phyloP scores from a whole-genome alignment of 2,329 filamentous ascomycete species.

The Madurella mycetomatis region DNA sequence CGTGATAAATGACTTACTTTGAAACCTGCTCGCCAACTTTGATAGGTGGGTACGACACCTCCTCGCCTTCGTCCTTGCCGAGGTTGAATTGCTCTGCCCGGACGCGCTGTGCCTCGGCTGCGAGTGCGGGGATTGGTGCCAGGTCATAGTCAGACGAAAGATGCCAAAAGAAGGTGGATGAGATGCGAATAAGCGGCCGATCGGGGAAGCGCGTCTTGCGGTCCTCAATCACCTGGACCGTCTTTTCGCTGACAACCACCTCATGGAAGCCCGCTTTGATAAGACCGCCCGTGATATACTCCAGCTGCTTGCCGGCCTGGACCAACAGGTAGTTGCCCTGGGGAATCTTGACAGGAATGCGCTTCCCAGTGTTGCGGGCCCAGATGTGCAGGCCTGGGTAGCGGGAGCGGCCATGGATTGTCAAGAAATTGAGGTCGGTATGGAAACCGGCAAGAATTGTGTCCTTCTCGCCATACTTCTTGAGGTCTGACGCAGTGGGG shows the following conservation, averaged over 20 bases:
- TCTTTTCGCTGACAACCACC: slow-evolving; percentile 54
- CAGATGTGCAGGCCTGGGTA: slow-evolving; percentile 60
- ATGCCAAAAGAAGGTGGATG: slow-evolving; percentile 59
- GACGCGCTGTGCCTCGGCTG: slow-evolving; percentile 41
- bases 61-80: slow-evolving; percentile 51
- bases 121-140: slow-evolving; percentile 46
- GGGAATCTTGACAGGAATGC: slow-evolving; percentile 56
- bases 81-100: slow-evolving; percentile 44
- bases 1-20: slow-evolving; percentile 37
- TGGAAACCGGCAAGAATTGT: slow-evolving; percentile 61
- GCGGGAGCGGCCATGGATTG: slow-evolving; percentile 59
- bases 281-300: slow-evolving; percentile 57
- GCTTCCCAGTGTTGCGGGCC: slow-evolving; percentile 58
- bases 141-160: slow-evolving; percentile 54
- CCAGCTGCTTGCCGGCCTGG: slow-evolving; percentile 59
- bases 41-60: slow-evolving; percentile 45
- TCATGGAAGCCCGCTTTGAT: slow-evolving; percentile 60
- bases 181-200: slow-evolving; percentile 53
- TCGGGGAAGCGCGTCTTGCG: slow-evolving; percentile 41
- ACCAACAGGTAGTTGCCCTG: slow-evolving; percentile 55
- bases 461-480: slow-evolving; percentile 48
- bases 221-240: slow-evolving; percentile 42
- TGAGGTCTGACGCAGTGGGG: slow-evolving; percentile 55
- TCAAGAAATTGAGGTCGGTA: slow-evolving; percentile 61
- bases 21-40: slow-evolving; percentile 59